phyloP scores from a whole-genome alignment of 78 protist species.

The Mantamonas sphyraenae region DNA sequence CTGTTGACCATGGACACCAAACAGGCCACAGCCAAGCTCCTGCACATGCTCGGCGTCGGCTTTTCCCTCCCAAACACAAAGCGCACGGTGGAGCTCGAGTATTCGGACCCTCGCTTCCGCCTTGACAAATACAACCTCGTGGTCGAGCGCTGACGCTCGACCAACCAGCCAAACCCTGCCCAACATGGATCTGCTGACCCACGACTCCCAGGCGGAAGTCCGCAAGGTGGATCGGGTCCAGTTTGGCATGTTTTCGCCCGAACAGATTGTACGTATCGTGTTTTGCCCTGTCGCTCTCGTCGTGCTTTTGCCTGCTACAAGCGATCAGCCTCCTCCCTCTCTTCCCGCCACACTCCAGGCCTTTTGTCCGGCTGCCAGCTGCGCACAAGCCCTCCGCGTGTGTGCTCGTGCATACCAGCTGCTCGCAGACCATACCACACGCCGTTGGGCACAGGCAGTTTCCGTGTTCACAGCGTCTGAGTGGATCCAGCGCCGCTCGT shows the following conservation, averaged over 20 bases:
- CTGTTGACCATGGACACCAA: neutral
- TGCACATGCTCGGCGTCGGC: neutral
- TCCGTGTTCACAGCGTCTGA: no score
- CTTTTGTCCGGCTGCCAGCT: neutral
- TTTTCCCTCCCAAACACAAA: neutral
- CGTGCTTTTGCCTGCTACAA: no score
- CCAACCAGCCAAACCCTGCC: no score
- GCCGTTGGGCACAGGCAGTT: no score
- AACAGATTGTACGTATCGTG: conserved; percentile 43
- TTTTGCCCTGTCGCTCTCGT: neutral
- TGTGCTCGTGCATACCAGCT: no score
- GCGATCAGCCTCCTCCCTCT: no score
- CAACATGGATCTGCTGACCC: no score
- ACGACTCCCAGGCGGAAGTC: conserved; percentile 7
- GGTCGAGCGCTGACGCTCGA: conserved; percentile 15
- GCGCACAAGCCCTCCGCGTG: neutral
- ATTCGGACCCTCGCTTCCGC: neutral
- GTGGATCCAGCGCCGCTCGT: no score
- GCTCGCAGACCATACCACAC: no score
- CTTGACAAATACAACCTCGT: neutral
- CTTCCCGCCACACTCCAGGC: no score
- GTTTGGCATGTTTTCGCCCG: conserved; percentile 79
- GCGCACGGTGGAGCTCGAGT: no score
- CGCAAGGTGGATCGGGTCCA: conserved; percentile 56
- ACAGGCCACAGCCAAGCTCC: neutral